phyloP scores from a whole-genome alignment of 2,329 filamentous ascomycete genomes.

The Penicillium sp. region DNA sequence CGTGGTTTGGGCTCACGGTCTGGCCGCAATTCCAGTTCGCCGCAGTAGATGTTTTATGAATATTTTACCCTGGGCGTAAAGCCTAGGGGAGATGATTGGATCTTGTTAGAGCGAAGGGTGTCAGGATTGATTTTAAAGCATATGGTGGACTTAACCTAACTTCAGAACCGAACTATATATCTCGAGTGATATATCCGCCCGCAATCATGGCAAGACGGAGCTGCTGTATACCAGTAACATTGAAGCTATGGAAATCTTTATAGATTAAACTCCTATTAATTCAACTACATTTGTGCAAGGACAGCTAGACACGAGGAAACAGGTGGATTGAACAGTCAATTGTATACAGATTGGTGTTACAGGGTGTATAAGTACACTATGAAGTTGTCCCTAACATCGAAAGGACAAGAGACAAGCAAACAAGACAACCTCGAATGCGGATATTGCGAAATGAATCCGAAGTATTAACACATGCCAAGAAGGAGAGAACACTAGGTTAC shows the following conservation, averaged over 20 bases:
- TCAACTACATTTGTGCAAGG: not conserved
- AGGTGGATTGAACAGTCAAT: not conserved
- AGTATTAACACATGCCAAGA: not conserved
- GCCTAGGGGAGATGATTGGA: not conserved
- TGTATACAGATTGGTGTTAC: conserved; percentile 1
- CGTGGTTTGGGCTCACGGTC: conserved; percentile 16
- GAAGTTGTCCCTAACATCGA: not conserved
- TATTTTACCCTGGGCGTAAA: not conserved
- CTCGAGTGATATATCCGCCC: too few relatives aligned
- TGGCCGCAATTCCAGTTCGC: not conserved
- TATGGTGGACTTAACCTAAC: too few relatives aligned
- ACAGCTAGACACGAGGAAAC: not conserved
- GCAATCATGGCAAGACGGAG: too few relatives aligned
- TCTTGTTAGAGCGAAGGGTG: not conserved
- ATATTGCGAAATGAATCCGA: not conserved
- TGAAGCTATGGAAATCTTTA: too few relatives aligned
- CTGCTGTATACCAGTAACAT: too few relatives aligned
- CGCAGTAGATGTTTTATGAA: not conserved
- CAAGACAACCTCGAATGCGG: not conserved
- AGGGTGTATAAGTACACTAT: conserved; percentile 7
- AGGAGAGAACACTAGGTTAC: not conserved
- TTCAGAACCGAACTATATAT: too few relatives aligned
- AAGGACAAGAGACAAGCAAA: not conserved
- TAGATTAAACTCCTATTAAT: too few relatives aligned
- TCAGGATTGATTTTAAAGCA: too few relatives aligned